phyloP scores from a whole-genome alignment of 176 grass and related monocot genomes.

The Bonia amplexicaulis region DNA sequence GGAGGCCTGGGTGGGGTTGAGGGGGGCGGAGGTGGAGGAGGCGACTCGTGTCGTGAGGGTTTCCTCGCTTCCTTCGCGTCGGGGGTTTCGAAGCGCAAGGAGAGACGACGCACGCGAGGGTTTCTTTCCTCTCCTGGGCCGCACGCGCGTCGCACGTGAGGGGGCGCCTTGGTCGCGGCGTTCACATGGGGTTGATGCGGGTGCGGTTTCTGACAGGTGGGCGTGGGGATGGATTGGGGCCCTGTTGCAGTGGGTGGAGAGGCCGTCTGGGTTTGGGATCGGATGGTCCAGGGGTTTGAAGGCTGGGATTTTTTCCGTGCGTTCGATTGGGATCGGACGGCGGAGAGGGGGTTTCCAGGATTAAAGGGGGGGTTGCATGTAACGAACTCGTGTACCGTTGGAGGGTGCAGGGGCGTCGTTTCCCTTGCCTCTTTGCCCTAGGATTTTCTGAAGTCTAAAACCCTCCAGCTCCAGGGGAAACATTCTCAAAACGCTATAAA shows the following conservation, averaged over 20 bases:
- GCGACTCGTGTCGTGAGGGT: conserved; percentile 26
- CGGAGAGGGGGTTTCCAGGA: not conserved
- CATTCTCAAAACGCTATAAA: not conserved
- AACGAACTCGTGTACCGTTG: conserved; percentile 43
- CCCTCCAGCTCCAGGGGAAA: not conserved
- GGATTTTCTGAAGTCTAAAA: not conserved
- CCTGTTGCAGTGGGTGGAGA: not conserved
- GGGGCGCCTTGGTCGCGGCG: not conserved
- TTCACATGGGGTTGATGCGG: conserved; percentile 14
- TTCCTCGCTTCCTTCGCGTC: conserved; percentile 28
- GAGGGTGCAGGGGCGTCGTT: not conserved
- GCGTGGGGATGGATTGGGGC: rapidly evolving
- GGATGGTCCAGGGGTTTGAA: not conserved
- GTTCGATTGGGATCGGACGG: conserved; percentile 33
- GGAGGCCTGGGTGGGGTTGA: not conserved
- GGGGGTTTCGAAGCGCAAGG: conserved; percentile 42
- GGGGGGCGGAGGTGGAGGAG: not conserved
- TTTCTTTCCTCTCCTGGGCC: conserved; percentile 15
- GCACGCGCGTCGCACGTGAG: conserved; percentile 40
- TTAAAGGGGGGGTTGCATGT: conserved; percentile 10
- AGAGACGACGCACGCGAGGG: conserved; percentile 35
- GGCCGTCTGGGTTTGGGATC: not conserved
- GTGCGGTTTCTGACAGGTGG: conserved; percentile 26
- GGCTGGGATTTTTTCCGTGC: not conserved
- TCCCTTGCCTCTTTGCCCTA: conserved; percentile 9